Percentiles rank a stretch among this genome's conserved stretches.
These are phyloP conservation scores for Rhinocladiella mackenziei DNA, from an alignment of 2,329 filamentous ascomycete species.

Conservation along the genomic window DNA sequence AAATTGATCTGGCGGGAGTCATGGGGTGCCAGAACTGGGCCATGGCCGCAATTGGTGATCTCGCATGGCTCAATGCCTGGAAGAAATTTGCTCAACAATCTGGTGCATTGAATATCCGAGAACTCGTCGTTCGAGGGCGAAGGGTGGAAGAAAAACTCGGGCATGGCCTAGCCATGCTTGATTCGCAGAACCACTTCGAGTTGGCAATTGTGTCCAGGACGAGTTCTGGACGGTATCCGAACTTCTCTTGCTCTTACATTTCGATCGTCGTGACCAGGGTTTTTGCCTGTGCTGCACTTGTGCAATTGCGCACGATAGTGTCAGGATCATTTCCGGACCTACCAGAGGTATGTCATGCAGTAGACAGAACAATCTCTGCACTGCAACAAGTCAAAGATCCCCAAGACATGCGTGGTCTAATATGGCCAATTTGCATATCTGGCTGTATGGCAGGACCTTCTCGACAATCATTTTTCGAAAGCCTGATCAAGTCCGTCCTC, in stretches of 20 bases:
- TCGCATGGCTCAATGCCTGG: conserved; percentile 14
- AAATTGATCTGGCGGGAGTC: conserved; percentile 10
- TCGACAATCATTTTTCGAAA: conserved; percentile 14
- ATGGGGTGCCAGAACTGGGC: conserved; percentile 22
- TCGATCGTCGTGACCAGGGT: conserved; percentile 4
- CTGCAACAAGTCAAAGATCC: background rate
- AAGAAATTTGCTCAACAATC: conserved; percentile 3
- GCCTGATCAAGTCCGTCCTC: conserved; percentile 2
- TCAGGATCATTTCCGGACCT: conserved; percentile 9
- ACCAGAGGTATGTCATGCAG: no score
- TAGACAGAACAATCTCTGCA: conserved; percentile 1
- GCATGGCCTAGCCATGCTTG: conserved; percentile 2
- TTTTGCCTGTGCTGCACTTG: conserved; percentile 14
- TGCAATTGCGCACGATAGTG: conserved; percentile 10
- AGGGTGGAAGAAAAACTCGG: background rate
- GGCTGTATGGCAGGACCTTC: conserved; percentile 19
- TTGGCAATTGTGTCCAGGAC: background rate
- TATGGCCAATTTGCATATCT: conserved; percentile 23
- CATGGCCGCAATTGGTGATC: conserved; percentile 18
- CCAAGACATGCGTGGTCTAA: conserved; percentile 14
- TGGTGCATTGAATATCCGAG: conserved; percentile 3
- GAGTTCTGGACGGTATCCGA: background rate
- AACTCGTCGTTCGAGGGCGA: background rate
- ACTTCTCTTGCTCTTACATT: background rate
- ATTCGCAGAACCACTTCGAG: background rate